These are phyloP conservation scores for Lignosus rhinocerotis DNA, from an alignment of 1,284 basidiomycete genomes.

Conservation along the genomic window DNA sequence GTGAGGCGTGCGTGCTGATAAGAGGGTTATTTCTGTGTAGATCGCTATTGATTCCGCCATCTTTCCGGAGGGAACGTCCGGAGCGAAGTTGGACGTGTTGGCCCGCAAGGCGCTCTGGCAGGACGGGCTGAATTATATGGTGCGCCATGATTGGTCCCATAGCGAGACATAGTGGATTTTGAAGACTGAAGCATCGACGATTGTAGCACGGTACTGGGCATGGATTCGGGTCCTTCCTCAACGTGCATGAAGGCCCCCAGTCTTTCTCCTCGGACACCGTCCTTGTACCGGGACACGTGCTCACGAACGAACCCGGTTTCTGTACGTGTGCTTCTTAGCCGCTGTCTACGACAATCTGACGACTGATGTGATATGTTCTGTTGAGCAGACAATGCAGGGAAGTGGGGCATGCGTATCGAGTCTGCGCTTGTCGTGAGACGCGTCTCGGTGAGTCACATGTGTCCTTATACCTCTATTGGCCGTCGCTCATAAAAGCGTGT, in stretches of 20 bases:
- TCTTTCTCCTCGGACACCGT: slow-evolving; percentile 67
- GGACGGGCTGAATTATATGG: slow-evolving; percentile 84
- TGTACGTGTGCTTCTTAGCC: slow-evolving; percentile 49
- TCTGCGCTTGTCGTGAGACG: slow-evolving; percentile 74
- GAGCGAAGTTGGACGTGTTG: slow-evolving; percentile 79
- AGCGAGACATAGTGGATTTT: slow-evolving; percentile 10
- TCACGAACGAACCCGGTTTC: slow-evolving; percentile 87
- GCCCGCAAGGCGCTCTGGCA: slow-evolving; percentile 87
- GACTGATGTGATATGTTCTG: slow-evolving; percentile 13
- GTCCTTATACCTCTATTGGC: slow-evolving; percentile 1
- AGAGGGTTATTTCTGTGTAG: slow-evolving; percentile 38
- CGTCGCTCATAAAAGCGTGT: neutral
- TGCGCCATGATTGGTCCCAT: slow-evolving; percentile 36
- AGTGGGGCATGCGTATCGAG: slow-evolving; percentile 91
- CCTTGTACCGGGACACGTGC: slow-evolving; percentile 81
- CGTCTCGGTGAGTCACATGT: slow-evolving; percentile 50
- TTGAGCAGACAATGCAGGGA: slow-evolving; percentile 69
- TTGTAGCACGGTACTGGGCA: slow-evolving; percentile 81
- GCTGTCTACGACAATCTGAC: neutral
- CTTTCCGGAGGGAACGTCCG: slow-evolving; percentile 88
- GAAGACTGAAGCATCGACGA: slow-evolving; percentile 16
- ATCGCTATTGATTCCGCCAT: slow-evolving; percentile 89
- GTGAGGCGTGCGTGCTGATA: neutral
- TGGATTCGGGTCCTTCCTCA: slow-evolving; percentile 81
- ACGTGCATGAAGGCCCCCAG: slow-evolving; percentile 77